phyloP scores from a whole-genome alignment of 108 stramenopile species.

The Discostella pseudostelligera region DNA sequence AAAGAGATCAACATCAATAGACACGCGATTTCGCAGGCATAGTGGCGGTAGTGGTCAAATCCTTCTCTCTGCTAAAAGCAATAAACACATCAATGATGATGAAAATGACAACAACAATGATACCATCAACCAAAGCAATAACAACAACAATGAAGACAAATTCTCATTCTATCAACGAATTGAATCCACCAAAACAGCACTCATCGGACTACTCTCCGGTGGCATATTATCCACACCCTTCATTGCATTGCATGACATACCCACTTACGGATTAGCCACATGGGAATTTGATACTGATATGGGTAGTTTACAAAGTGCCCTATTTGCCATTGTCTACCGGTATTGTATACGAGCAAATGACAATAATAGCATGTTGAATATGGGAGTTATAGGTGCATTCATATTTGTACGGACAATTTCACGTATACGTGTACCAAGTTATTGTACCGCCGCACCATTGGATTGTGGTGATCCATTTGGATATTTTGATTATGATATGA shows the following conservation, averaged over 20 bases:
- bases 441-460: constrained; percentile 64
- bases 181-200: constrained; percentile 67
- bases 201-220: constrained; percentile 62
- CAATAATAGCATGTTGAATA: constrained; percentile 71
- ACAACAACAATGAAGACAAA: constrained; percentile 34
- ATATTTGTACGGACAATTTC: constrained; percentile 63
- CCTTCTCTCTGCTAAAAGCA: too few species aligned
- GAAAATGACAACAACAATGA: too few species aligned
- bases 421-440: constrained; percentile 50
- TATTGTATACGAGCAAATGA: constrained; percentile 67
- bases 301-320: constrained; percentile 56
- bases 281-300: constrained; percentile 83
- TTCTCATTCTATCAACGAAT: constrained; percentile 72
- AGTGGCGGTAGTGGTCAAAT: too few species aligned
- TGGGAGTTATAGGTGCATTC: constrained; percentile 79
- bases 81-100: too few species aligned
- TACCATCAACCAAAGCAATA: too few species aligned
- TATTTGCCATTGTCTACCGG: constrained; percentile 85
- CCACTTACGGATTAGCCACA: constrained; percentile 49
- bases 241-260: constrained; percentile 54
- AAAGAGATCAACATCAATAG: too few species aligned
- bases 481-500: constrained; percentile 77
- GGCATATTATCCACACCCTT: constrained; percentile 60
- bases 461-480: constrained; percentile 71
- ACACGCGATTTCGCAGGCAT: too few species aligned